Conservation (phyloP, 1,284 basidiomycete species). For the Ustilago lituana region DNA sequence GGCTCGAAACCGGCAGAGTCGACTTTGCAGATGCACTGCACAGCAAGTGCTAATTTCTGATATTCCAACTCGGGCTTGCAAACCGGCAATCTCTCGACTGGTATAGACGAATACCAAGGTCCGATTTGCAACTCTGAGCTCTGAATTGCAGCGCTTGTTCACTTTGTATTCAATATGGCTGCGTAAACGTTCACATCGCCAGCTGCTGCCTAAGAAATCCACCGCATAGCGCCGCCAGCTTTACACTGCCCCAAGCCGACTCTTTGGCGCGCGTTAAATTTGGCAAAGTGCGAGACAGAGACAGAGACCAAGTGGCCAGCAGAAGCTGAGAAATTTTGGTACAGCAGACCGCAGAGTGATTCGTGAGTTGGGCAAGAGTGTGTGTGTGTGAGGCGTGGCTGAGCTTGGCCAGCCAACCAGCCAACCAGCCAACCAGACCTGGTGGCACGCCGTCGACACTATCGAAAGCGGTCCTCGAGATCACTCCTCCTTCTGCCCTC, state of each 20-base stretch:
- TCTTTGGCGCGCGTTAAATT: too few species aligned
- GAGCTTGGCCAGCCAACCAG: background rate
- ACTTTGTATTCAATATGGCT: too few species aligned
- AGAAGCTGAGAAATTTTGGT: background rate
- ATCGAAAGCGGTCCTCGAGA: conserved; percentile 19
- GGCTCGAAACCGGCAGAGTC: background rate
- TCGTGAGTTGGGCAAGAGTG: background rate
- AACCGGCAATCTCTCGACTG: conserved; percentile 5
- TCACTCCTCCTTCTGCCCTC: conserved; percentile 37
- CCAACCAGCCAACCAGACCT: background rate
- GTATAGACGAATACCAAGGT: too few species aligned
- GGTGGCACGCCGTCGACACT: conserved; percentile 10
- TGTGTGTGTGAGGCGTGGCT: background rate
- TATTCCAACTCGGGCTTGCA: background rate
- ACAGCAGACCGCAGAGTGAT: conserved; percentile 8
- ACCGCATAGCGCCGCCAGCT: too few species aligned
- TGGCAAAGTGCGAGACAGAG: too few species aligned
- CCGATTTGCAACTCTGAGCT: too few species aligned
- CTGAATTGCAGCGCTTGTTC: too few species aligned
- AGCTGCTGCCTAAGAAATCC: conserved; percentile 8
- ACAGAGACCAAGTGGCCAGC: too few species aligned
- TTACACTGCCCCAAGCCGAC: too few species aligned
- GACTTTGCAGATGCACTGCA: background rate
- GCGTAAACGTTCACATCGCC: too few species aligned
- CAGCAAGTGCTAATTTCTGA: background rate